phyloP scores from a whole-genome alignment of 2,329 filamentous ascomycete species.

The Diaporthe sp. region DNA sequence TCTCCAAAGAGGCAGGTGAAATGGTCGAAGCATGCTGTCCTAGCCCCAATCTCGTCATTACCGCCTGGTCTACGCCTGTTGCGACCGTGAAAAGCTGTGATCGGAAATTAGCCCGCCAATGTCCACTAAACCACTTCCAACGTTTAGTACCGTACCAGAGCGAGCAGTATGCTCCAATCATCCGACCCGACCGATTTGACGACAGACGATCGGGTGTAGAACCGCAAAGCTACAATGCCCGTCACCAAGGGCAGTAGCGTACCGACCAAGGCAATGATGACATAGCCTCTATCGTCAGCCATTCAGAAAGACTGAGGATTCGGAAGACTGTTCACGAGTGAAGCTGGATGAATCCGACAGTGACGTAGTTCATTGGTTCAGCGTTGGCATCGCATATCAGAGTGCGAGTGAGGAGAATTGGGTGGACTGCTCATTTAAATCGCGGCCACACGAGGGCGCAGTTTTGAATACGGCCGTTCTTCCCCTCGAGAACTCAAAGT shows the following conservation, averaged over 20 bases:
- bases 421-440: constrained; percentile 10
- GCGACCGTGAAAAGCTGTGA: constrained; percentile 22
- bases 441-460: not conserved
- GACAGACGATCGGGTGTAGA: constrained; percentile 47
- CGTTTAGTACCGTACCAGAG: constrained; percentile 50
- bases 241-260: constrained; percentile 45
- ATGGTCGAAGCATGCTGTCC: constrained; percentile 40
- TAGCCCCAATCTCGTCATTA: constrained; percentile 39
- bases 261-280: constrained; percentile 44
- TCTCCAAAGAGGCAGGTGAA: constrained; percentile 10
- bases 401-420: not conserved
- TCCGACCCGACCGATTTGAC: constrained; percentile 47
- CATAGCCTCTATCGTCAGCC: constrained; percentile 40
- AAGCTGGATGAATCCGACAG: not conserved
- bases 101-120: not conserved
- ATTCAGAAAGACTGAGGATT: constrained; percentile 7
- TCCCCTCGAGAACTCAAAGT: not conserved
- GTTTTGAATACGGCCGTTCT: not conserved
- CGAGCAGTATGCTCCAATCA: constrained; percentile 50
- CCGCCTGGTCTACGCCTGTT: constrained; percentile 35
- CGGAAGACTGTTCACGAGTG: not conserved
- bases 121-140: no score
- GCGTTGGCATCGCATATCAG: not conserved
- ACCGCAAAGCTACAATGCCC: constrained; percentile 44
- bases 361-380: not conserved